Evolutionary conservation across 1,139 yeast genomes (phyloP).

Genomic region (Kodamaea fungicola): DNA sequence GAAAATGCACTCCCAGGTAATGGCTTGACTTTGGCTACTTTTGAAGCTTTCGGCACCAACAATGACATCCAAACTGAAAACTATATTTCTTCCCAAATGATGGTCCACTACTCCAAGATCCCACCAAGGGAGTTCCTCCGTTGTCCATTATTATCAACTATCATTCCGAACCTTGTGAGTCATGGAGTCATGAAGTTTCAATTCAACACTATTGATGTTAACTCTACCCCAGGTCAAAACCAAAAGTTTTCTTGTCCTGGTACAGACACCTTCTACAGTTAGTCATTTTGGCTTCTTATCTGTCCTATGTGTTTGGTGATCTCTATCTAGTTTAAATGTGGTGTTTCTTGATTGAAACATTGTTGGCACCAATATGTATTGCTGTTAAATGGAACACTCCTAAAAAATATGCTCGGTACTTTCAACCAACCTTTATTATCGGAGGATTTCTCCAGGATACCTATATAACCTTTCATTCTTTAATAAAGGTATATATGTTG

Average conservation of each 20-base stretch:
- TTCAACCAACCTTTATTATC: slow-evolving; percentile 16
- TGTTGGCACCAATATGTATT: slow-evolving; percentile 22
- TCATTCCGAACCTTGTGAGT: slow-evolving; percentile 22
- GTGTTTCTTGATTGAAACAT: slow-evolving; percentile 23
- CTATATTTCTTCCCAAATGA: slow-evolving; percentile 33
- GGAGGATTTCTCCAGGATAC: slow-evolving; percentile 15
- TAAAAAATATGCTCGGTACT: slow-evolving; percentile 8
- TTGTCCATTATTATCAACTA: slow-evolving; percentile 27
- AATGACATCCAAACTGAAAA: slow-evolving; percentile 33
- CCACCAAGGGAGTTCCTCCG: slow-evolving; percentile 33
- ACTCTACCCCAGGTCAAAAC: slow-evolving; percentile 24
- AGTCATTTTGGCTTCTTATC: slow-evolving; percentile 6
- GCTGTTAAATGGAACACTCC: slow-evolving; percentile 21
- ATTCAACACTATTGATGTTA: slow-evolving; percentile 21
- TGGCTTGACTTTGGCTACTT: slow-evolving; percentile 15
- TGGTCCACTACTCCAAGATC: slow-evolving; percentile 30
- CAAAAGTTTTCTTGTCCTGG: slow-evolving; percentile 31
- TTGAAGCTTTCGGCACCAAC: slow-evolving; percentile 17
- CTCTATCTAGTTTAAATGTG: slow-evolving; percentile 32
- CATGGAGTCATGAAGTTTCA: slow-evolving; percentile 28
- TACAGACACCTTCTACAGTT: slow-evolving; percentile 27
- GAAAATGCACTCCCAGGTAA: slow-evolving; percentile 18
- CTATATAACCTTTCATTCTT: slow-evolving; percentile 14
- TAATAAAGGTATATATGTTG: slow-evolving; percentile 13
- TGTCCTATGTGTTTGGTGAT: slow-evolving; percentile 22